Evolutionary conservation across 2,329 filamentous ascomycete genomes (phyloP).

Genomic region (Phaeoacremonium minimum): DNA sequence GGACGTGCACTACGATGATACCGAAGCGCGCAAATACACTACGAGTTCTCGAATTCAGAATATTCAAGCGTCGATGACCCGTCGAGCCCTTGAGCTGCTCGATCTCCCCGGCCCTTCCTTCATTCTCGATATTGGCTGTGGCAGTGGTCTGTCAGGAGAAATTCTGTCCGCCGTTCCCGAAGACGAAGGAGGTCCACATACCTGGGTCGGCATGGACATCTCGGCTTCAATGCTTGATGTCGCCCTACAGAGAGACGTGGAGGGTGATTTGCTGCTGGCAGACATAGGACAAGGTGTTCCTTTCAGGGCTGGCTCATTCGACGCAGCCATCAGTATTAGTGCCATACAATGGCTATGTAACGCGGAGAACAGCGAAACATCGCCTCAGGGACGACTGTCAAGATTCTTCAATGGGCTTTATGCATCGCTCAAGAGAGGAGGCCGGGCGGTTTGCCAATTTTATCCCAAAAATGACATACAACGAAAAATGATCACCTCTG

Average conservation of each 20-base stretch:
- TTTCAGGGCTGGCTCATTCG: conserved; percentile 87
- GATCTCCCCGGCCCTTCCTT: conserved; percentile 74
- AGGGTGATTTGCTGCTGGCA: conserved; percentile 88
- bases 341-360: conserved; percentile 99
- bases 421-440: conserved; percentile 75
- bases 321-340: conserved; percentile 90
- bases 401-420: conserved; percentile 94
- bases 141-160: conserved; percentile 89
- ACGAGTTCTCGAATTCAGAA: conserved; percentile 92
- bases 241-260: conserved; percentile 84
- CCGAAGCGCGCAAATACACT: conserved; percentile 95
- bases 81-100: conserved; percentile 88
- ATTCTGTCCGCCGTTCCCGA: conserved; percentile 72
- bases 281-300: conserved; percentile 96
- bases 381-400: conserved; percentile 69
- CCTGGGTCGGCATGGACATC: conserved; percentile 97
- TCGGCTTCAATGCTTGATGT: conserved; percentile 95
- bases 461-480: conserved; percentile 95
- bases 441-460: conserved; percentile 91
- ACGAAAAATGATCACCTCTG: conserved; percentile 84
- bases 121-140: conserved; percentile 95
- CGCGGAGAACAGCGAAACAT: conserved; percentile 83
- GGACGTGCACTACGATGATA: conserved; percentile 96
- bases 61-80: conserved; percentile 92
- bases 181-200: conserved; percentile 78